A percentile compares a stretch with the other conserved stretches of the same genome.
These are phyloP conservation scores for Tuber magnatum DNA, from an alignment of 495 filamentous ascomycete species.

Conservation along the genomic window DNA sequence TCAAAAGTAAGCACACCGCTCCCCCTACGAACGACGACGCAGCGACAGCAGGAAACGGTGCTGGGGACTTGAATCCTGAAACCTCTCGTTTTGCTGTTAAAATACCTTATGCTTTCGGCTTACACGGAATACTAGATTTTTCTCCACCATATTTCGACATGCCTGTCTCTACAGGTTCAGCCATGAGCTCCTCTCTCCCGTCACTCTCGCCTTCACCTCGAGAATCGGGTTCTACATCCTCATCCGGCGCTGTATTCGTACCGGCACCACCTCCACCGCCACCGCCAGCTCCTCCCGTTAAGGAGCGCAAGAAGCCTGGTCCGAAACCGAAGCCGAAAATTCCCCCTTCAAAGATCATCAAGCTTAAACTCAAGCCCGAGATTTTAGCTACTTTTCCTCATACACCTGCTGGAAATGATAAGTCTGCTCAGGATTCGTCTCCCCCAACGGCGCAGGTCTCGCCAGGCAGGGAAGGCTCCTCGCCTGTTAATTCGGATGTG, in stretches of 20 bases:
- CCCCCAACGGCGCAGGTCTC: constrained; percentile 48
- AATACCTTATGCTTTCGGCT: neutral
- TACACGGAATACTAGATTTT: constrained; percentile 18
- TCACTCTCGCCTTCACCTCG: constrained; percentile 38
- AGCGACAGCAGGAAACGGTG: constrained; percentile 8
- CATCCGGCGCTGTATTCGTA: constrained; percentile 27
- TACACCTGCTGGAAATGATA: constrained; percentile 43
- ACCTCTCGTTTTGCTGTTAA: neutral
- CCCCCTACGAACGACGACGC: neutral
- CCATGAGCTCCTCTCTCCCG: constrained; percentile 31
- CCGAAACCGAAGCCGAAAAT: constrained; percentile 35
- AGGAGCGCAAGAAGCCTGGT: constrained; percentile 39
- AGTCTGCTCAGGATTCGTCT: constrained; percentile 44
- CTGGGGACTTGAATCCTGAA: neutral
- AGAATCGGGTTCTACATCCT: constrained; percentile 34
- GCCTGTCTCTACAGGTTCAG: constrained; percentile 28
- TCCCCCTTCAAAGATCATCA: constrained; percentile 46
- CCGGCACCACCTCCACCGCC: constrained; percentile 39
- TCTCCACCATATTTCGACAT: constrained; percentile 16
- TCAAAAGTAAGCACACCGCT: constrained; percentile 1
- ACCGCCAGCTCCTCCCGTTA: constrained; percentile 29
- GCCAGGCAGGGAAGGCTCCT: constrained; percentile 48
- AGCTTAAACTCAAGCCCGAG: constrained; percentile 50
- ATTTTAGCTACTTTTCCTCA: constrained; percentile 47
- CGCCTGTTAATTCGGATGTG: constrained; percentile 41